Evolutionary conservation across 257 asterid genomes (phyloP), one percentile per base, ranked within the genome.

Genomic region (Catharanthus roseus): DNA sequence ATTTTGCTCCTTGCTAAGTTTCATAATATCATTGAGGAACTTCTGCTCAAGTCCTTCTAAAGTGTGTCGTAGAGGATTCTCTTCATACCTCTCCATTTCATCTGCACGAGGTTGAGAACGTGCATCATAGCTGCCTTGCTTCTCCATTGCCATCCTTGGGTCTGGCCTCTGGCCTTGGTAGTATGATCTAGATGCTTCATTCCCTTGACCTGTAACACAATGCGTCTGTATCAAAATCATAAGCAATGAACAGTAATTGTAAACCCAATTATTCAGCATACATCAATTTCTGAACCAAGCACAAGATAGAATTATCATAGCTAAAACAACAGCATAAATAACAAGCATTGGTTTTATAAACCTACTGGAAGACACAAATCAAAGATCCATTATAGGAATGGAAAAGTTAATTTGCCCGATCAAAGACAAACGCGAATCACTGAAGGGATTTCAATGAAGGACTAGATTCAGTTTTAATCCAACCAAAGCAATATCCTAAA

Each of bases 21-120:
- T 87, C 95, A 83, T 89, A 79, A 93, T 74, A 75, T 93, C 99
- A 68, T 91, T 87, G 47, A 89, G 80, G 82, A 91, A 85, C 76
- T 83, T 87, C 84, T 86, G 86, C 81, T 93, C 97, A 74, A 91
- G 96, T 54, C 95, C 89, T 78, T 91, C 97, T 76, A 88, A 79
- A 70, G 85, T 84, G 57, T 77, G 92, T 1, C 73, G 70, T 23
- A 57, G 63, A 18, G 77, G 83, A 78, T 80, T 83, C 77, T 88
- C 95, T 77, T 88, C 96, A 75, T 91, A 91, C 67, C 96, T 86
- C 69, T 85, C 90, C 89, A 91, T 87, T 65, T 89, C 91, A 79
- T 86, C 96, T 74, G 84, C 96, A 64, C 78, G 88, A 67, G 88
- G 78, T 78, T 84, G 96, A 77, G 91, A 74, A 73, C 75, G 71